phyloP scores from a whole-genome alignment of 164 flowering plant genomes.

The Vitis cinerea region DNA sequence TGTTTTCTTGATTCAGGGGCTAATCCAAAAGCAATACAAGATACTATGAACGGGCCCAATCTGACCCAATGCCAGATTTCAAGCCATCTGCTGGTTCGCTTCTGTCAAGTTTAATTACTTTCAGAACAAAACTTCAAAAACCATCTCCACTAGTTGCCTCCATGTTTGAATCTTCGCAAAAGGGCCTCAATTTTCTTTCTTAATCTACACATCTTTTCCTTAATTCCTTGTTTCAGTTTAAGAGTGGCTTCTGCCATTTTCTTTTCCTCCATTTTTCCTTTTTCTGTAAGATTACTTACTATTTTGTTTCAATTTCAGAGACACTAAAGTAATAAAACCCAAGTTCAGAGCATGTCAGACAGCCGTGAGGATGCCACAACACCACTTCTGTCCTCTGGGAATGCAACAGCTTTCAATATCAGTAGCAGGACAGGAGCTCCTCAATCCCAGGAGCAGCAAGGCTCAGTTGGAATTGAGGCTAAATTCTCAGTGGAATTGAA shows the following conservation, averaged over 20 bases:
- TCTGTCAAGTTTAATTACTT: not conserved
- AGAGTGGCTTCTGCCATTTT: not conserved
- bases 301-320: constrained; percentile 6
- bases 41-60: constrained; percentile 18
- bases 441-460: not conserved
- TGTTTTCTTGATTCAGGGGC: constrained; percentile 12
- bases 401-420: not conserved
- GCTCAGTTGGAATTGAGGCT: constrained; percentile 1
- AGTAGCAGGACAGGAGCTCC: not conserved
- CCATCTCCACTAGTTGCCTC: too few species aligned
- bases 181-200: too few species aligned
- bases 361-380: not conserved
- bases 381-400: not conserved
- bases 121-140: too few species aligned
- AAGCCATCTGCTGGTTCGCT: constrained; percentile 25
- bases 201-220: too few species aligned
- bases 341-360: not conserved
- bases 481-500: not conserved
- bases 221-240: too few species aligned
- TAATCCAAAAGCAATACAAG: constrained; percentile 17
- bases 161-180: too few species aligned
- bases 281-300: not conserved
- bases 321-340: constrained; percentile 4
- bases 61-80: constrained; percentile 19
- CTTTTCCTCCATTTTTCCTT: too few species aligned